A percentile compares a stretch with the other conserved stretches of the same genome.
These are phyloP conservation scores for Colletotrichum viniferum DNA, from an alignment of 2,329 filamentous ascomycete genomes.

Conservation along the genomic window DNA sequence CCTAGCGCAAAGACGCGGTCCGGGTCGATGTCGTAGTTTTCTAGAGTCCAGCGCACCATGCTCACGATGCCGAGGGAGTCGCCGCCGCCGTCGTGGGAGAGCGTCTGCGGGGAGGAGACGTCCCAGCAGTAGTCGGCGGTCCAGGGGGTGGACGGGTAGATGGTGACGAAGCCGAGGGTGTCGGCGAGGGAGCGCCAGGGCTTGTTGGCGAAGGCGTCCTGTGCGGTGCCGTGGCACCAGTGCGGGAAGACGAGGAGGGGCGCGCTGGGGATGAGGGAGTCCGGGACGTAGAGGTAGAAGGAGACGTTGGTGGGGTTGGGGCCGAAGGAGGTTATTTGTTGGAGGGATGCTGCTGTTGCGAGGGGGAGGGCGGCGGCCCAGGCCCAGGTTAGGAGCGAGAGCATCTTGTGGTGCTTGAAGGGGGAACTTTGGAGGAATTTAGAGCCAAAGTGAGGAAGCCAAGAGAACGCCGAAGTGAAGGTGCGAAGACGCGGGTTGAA, in stretches of 20 bases:
- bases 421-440: fast-evolving
- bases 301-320: conserved; percentile 55
- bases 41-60: conserved; percentile 56
- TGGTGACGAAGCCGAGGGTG: conserved; percentile 56
- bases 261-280: conserved; percentile 44
- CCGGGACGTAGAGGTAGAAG: conserved; percentile 58
- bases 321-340: conserved; percentile 30
- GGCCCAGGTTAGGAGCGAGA: not conserved
- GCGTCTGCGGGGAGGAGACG: conserved; percentile 53
- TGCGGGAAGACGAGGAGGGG: conserved; percentile 60
- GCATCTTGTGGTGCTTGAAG: not conserved
- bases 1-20: conserved; percentile 56
- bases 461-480: too few relatives aligned
- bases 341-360: conserved; percentile 7
- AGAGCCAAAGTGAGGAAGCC: not conserved
- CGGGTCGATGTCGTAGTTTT: conserved; percentile 48
- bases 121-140: conserved; percentile 60
- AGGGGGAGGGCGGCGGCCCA: not conserved
- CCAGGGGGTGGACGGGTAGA: conserved; percentile 43
- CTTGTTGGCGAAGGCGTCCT: conserved; percentile 51
- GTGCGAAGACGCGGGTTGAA: not conserved
- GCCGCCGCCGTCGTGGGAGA: conserved; percentile 54
- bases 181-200: conserved; percentile 59
- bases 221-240: conserved; percentile 61
- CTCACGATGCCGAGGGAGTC: conserved; percentile 57